Base-by-base conservation (phyloP, 345 rosid species). In the Salix brachista region DNA sequence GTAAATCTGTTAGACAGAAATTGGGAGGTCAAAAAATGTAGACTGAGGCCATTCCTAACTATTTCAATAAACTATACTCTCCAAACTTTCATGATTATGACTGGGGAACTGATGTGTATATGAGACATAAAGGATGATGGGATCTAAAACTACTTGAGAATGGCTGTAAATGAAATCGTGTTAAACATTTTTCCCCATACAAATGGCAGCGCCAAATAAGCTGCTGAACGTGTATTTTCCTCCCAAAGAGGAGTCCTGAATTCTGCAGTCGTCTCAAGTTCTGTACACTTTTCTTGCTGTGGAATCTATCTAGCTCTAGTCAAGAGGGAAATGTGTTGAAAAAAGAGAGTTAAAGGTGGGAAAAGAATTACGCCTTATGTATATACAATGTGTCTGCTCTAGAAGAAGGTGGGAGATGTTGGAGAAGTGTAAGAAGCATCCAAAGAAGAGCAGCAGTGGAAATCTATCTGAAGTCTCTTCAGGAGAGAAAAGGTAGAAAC, bases 401-500 rank as follows among this genome's bases (percentile, higher is more conserved):
- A 13, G 44, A 68, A 61, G 68, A 26, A 73, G 4, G 6, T 18
- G 13, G 70, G 46, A 48, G 74, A 67, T 52, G 73, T n/a, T 3
- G 74, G 52, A n/a, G 81, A 73, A 23, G 68, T 10, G 13, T 1
- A 5, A 42, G 73, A 71, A 19, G 70, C 21, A 8, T 26, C 23
- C 3, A 67, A 67, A 58, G 65, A 42, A n/a, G 69, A 73, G 44
- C 80, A 77, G 54, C 82, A 85, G 68, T 86, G 88, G 65, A 90
- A 88, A 80, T 92, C 94, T 36, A 92, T 86, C 83, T 90, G 97
- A 81, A 92, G 82, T 78, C 86, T 80, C 80, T 73, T 84, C 70
- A 86, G 85, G 70, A 80, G 87, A 50, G 85, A 83, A 7, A 52
- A 34, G 25, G 74, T 69, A 0, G 87, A 85, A 18, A 75, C 76